These are phyloP conservation scores for Ganoderma meredithae DNA, from an alignment of 1,284 basidiomycete species.

Conservation along the genomic window DNA sequence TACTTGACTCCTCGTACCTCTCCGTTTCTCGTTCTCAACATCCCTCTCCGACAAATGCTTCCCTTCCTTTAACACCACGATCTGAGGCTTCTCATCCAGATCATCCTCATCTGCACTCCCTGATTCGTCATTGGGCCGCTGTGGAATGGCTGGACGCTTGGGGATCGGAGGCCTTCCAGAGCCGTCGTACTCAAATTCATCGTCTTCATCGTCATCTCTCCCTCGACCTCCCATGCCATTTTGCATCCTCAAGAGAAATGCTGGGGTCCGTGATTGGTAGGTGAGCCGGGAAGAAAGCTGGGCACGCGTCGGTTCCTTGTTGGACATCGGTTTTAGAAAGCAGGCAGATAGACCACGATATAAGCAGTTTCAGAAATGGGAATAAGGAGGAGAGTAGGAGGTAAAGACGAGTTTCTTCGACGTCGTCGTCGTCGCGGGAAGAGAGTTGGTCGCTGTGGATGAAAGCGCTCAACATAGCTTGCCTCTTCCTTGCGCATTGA, in stretches of 20 bases:
- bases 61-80: conserved; percentile 85
- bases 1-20: conserved; percentile 59
- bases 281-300: conserved; percentile 42
- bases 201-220: conserved; percentile 38
- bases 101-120: conserved; percentile 80
- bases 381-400: background rate
- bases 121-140: conserved; percentile 73
- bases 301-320: conserved; percentile 41
- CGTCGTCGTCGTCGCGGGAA: background rate
- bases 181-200: conserved; percentile 56
- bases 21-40: conserved; percentile 77
- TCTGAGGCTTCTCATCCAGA: conserved; percentile 83
- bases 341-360: background rate
- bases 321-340: conserved; percentile 29
- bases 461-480: conserved; percentile 7
- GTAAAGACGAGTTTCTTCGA: background rate
- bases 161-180: conserved; percentile 78
- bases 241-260: conserved; percentile 40
- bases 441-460: background rate
- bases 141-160: conserved; percentile 74
- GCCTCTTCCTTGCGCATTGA: conserved; percentile 4
- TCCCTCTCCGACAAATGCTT: conserved; percentile 82
- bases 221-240: conserved; percentile 32
- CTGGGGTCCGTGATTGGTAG: conserved; percentile 39
- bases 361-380: background rate